Base-by-base conservation (phyloP, 176 grass and related monocot genomes). In the Musa itinerans region DNA sequence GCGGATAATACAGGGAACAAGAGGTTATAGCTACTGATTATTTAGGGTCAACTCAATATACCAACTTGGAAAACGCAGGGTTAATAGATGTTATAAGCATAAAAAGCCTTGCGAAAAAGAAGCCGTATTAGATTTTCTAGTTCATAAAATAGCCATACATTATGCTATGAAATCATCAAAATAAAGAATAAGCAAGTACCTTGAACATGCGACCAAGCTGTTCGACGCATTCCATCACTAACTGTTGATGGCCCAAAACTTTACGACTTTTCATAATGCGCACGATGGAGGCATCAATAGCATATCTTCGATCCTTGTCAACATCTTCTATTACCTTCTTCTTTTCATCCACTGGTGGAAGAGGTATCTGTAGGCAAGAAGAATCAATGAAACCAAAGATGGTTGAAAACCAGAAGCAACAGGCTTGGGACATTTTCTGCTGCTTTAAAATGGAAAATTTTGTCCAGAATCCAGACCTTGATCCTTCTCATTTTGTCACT, bases 261-360 rank as follows among this genome's bases (percentile, higher is more conserved):
- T 99, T 99, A 48, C 91, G 91, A 26, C 91, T 95, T 68, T 99
- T 99, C 96, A 99, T 99, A 63, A 99, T 95, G 56, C 96, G 91
- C 34, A 99, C 96, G 74, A 99, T 92, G 24, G 96, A 91, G 15
- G 96, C 96, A 88, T 99, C 91, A 17, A 99, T 99, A 24, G 96
- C 96, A 54, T 99, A 99, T 72, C 91, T 89, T 79, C 96, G 80
- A 70, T 95, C 96, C 58, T 95, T 99, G 81, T 95, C 96, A 80
- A 99, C 96, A 10, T 99, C 96, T 86, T 99, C 96, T 25, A 99
- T 87, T 52, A 99, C 96, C 73, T 92, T 99, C 82, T 99, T 99
- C 85, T 99, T 99, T 83, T 99, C 96, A 79, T 99, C 89, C 26
- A 99, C 96, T 57, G 96, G 96, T 70, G 96, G 96, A 12, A 92